Conservation (phyloP, 1,139 yeast genomes). For the Debaryomycetaceae sp. region DNA sequence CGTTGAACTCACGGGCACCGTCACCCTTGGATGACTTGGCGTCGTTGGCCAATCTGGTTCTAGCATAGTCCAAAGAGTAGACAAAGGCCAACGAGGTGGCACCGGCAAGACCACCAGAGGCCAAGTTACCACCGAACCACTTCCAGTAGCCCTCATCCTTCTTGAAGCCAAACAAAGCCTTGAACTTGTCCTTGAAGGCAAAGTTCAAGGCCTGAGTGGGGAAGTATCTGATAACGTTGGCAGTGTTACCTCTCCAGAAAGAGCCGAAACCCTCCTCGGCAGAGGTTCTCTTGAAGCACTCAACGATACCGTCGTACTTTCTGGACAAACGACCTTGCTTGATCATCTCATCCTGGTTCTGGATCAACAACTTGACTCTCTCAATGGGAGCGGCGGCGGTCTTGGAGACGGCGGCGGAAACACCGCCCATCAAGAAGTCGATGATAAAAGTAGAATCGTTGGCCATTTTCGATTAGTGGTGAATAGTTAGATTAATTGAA, state of each 20-base stretch:
- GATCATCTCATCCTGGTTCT: conserved; percentile 52
- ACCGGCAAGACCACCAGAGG: conserved; percentile 56
- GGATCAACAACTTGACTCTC: conserved; percentile 51
- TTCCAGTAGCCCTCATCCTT: conserved; percentile 47
- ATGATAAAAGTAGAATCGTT: conserved; percentile 24
- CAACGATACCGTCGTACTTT: conserved; percentile 47
- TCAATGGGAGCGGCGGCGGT: conserved; percentile 55
- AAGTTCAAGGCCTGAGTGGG: conserved; percentile 54
- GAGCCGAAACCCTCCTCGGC: conserved; percentile 49
- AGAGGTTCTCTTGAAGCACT: conserved; percentile 51
- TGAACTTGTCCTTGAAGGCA: conserved; percentile 52
- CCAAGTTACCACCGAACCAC: conserved; percentile 54
- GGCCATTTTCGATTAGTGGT: conserved; percentile 16
- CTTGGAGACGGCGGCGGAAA: conserved; percentile 54
- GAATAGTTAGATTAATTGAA: conserved; percentile 6
- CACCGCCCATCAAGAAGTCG: conserved; percentile 54
- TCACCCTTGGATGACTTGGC: conserved; percentile 48
- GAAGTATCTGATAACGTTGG: conserved; percentile 53
- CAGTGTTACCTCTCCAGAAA: conserved; percentile 58
- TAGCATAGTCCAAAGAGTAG: conserved; percentile 52
- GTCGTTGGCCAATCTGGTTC: conserved; percentile 55
- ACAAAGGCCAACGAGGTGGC: conserved; percentile 53
- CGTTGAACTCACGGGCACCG: conserved; percentile 48
- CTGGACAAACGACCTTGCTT: conserved; percentile 51
- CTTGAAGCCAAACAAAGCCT: conserved; percentile 50